Evolutionary conservation across 2,329 filamentous ascomycete genomes (phyloP).

Genomic region (Botrytis hyacinthi): DNA sequence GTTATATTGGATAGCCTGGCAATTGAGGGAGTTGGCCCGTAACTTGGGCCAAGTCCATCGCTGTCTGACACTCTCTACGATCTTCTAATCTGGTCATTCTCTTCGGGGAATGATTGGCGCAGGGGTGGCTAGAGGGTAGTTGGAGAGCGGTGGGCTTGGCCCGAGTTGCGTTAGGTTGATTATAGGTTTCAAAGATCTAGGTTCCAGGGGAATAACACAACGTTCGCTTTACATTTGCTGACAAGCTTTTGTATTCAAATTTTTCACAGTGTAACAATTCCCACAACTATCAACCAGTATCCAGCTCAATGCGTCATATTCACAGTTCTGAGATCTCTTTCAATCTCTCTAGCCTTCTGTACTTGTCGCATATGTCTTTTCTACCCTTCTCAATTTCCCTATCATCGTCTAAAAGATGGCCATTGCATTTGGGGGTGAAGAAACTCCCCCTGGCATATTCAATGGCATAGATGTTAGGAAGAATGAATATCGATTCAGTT

Average conservation of each 20-base stretch:
- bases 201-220: background rate
- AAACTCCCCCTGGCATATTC: conserved; percentile 42
- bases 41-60: background rate
- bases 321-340: too few relatives aligned
- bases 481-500: conserved; percentile 55
- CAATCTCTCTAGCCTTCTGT: background rate
- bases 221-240: background rate
- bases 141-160: background rate
- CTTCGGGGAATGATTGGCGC: too few relatives aligned
- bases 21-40: background rate
- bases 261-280: background rate
- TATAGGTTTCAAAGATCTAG: background rate
- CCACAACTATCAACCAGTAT: background rate
- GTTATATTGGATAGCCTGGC: background rate
- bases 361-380: background rate
- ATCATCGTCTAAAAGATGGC: conserved; percentile 24
- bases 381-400: background rate
- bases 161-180: background rate
- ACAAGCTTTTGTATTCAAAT: background rate
- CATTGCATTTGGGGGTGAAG: conserved; percentile 35
- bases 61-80: background rate
- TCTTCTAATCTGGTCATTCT: background rate
- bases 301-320: background rate
- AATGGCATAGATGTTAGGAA: conserved; percentile 59
- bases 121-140: background rate